A percentile compares a stretch with the other conserved stretches of the same genome.
Evolutionary conservation across 2,329 filamentous ascomycete species (phyloP).

Genomic region (Monosporascus sp.): DNA sequence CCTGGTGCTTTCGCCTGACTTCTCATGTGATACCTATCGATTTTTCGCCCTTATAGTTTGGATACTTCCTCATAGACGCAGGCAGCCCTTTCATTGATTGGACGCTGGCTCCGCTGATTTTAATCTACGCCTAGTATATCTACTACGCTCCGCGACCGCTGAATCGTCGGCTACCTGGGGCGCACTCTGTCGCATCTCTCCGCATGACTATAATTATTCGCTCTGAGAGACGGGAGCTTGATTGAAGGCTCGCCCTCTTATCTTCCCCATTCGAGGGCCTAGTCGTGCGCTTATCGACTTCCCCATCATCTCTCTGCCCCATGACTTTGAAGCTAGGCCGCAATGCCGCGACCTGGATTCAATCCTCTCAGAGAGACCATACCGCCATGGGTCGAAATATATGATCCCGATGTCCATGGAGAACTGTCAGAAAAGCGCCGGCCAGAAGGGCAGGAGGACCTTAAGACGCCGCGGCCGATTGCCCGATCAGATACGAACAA

Average conservation of each 20-base stretch:
- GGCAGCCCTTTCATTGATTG: background rate
- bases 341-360: slow-evolving; percentile 16
- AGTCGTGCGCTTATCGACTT: background rate
- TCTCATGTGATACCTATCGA: background rate
- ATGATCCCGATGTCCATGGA: slow-evolving; percentile 22
- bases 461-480: slow-evolving; percentile 16
- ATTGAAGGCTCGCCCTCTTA: background rate
- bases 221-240: background rate
- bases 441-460: background rate
- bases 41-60: background rate
- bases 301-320: slow-evolving; percentile 4
- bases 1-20: background rate
- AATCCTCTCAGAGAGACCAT: slow-evolving; percentile 23
- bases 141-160: background rate
- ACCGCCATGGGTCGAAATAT: slow-evolving; percentile 26
- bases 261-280: background rate
- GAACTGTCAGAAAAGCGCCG: slow-evolving; percentile 7
- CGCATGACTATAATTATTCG: too few species aligned
- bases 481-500: slow-evolving; percentile 20
- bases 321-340: slow-evolving; percentile 11
- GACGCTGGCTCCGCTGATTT: background rate
- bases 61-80: background rate
- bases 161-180: background rate
- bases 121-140: background rate
- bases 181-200: background rate